Evolutionary conservation across 2,329 filamentous ascomycete species (phyloP).

Genomic region (Paecilomyces dactylethromorphus): DNA sequence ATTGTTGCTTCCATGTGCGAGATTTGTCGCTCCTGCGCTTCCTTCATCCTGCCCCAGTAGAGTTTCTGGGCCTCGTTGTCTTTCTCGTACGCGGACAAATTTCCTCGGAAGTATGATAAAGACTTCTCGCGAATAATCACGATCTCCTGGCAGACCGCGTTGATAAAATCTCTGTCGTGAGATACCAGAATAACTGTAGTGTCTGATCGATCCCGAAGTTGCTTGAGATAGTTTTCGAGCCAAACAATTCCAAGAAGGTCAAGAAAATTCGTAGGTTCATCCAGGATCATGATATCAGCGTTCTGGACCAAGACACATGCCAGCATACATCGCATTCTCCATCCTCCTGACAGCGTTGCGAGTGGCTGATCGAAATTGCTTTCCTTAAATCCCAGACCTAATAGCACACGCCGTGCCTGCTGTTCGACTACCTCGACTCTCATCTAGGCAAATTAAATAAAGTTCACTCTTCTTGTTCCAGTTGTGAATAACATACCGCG

Average conservation of each 20-base stretch:
- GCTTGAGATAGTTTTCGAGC: slow-evolving; percentile 66
- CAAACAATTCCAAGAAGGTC: slow-evolving; percentile 79
- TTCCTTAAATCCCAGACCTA: slow-evolving; percentile 66
- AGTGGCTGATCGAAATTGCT: slow-evolving; percentile 54
- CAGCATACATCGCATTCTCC: slow-evolving; percentile 64
- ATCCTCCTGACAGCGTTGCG: slow-evolving; percentile 66
- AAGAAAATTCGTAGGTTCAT: slow-evolving; percentile 83
- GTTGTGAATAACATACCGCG: slow-evolving; percentile 48
- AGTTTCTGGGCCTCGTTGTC: slow-evolving; percentile 59
- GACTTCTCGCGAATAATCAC: slow-evolving; percentile 67
- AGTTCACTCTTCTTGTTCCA: no score
- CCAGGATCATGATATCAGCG: slow-evolving; percentile 71
- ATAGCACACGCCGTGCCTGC: slow-evolving; percentile 59
- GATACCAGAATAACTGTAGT: slow-evolving; percentile 72
- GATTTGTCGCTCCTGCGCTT: slow-evolving; percentile 73
- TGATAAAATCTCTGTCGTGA: slow-evolving; percentile 76
- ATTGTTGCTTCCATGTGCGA: slow-evolving; percentile 77
- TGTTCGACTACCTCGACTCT: no score
- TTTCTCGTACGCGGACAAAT: slow-evolving; percentile 64
- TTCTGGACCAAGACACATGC: slow-evolving; percentile 63
- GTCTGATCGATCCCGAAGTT: slow-evolving; percentile 45
- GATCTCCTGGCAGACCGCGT: slow-evolving; percentile 67
- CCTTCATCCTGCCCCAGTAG: slow-evolving; percentile 68
- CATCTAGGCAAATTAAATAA: no score
- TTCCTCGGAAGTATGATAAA: slow-evolving; percentile 68